Evolutionary conservation across 1,284 basidiomycete species (phyloP), one percentile per base, ranked within the genome.

Genomic region (Agaricales sp.): DNA sequence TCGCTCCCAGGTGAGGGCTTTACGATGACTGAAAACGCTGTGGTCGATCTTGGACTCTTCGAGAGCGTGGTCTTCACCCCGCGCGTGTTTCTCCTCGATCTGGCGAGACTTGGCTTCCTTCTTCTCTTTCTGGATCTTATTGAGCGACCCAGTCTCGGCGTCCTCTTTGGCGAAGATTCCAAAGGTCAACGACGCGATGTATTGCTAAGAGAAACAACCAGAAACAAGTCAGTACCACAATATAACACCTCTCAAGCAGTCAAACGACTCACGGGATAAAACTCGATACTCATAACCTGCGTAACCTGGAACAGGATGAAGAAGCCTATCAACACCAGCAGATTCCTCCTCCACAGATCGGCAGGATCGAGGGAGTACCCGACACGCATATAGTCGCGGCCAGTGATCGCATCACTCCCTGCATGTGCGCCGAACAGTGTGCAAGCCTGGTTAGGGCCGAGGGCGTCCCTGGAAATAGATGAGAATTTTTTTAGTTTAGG

Each of bases 141-240:
- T 92, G 49, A 77, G 73, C 51, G 69, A 70, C 65, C 82, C 85
- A 44, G 75, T 73, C 51, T 90, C 86, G 2, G 69, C 67, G 56
- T 76, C 71, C 58, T 90, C 87, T 57, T 80, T 82, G n/a, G 80
- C 78, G 59, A 77, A 90, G 22, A 90, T 74, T 52, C 75, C 71
- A 54, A 82, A 64, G 1, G 77, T 71, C 2, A 69, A 62, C 13
- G 66, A 66, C 13, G 66, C 62, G 6, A 66, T 64, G 52, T 74
- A 77, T 67, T 79, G 75, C 75, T 80, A 45, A 43, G 49, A 12
- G 4, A 44, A 46, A 24, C 44, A 25, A 20, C n/a, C n/a, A n/a
- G n/a, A n/a, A n/a, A 16, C 37, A 16, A 51, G 22, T 24, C 22
- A 39, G 38, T n/a, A 19, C 41, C 30, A 43, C 26, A 20, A 47